phyloP scores from a whole-genome alignment of 345 rosid genomes.

The Erysimum cheiranthoides region DNA sequence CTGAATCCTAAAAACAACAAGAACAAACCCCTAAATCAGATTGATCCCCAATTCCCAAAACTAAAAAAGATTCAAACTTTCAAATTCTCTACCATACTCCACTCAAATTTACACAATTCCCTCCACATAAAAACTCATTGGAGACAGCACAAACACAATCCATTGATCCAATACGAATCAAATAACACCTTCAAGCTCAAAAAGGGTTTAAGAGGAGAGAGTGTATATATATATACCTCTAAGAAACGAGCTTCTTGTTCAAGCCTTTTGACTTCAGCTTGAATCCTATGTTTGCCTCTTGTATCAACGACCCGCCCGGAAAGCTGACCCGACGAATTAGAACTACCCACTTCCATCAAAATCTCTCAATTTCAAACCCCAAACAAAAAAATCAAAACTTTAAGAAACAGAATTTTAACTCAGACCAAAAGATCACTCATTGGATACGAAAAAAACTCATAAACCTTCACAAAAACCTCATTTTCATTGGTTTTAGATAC shows the following conservation, averaged over 20 bases:
- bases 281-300: constrained; percentile 82
- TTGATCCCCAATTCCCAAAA: neutral
- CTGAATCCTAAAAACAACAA: neutral
- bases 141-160: neutral
- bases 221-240: constrained; percentile 53
- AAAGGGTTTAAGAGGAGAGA: neutral
- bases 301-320: constrained; percentile 55
- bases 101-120: neutral
- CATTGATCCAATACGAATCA: constrained; percentile 1
- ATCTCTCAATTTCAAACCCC: constrained; percentile 7
- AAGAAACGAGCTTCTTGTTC: constrained; percentile 79
- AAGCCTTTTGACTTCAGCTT: constrained; percentile 76
- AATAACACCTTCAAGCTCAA: too few relatives aligned
- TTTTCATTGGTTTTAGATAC: constrained; percentile 12
- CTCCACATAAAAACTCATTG: neutral
- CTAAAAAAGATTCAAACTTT: constrained; percentile 16
- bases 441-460: constrained; percentile 35
- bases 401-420: constrained; percentile 23
- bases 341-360: constrained; percentile 63
- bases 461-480: constrained; percentile 55
- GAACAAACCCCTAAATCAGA: constrained; percentile 7
- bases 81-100: neutral
- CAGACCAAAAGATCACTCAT: constrained; percentile 39
- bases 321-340: constrained; percentile 57
- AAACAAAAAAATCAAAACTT: constrained; percentile 17